Conservation (phyloP, 2,329 filamentous ascomycete genomes). For the Aspergillus sp. region DNA sequence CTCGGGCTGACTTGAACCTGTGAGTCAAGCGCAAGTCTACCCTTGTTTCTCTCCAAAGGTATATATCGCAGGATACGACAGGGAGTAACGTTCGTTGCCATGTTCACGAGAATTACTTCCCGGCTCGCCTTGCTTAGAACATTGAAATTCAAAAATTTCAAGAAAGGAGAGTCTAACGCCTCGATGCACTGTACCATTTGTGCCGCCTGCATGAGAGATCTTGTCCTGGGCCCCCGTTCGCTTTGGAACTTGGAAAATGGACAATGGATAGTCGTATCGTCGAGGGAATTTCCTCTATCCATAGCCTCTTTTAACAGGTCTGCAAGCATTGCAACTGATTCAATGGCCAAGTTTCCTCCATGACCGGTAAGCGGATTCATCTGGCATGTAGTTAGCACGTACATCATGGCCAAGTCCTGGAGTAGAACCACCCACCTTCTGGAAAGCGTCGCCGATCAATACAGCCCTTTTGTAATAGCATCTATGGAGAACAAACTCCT, state of each 20-base stretch:
- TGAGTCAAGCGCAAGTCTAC: background rate
- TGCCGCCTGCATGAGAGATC: background rate
- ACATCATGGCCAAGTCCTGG: background rate
- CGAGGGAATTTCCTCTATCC: background rate
- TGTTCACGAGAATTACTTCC: background rate
- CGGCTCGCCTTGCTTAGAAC: background rate
- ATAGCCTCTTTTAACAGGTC: conserved; percentile 8
- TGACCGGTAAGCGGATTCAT: conserved; percentile 15
- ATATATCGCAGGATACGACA: background rate
- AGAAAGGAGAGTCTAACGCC: conserved; percentile 7
- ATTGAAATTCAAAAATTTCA: conserved; percentile 1
- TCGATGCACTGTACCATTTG: conserved; percentile 3
- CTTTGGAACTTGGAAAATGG: conserved; percentile 5
- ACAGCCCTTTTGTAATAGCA: conserved; percentile 42
- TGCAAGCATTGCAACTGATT: conserved; percentile 12
- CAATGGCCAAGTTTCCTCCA: conserved; percentile 18
- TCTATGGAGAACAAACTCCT: conserved; percentile 38
- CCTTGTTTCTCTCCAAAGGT: background rate
- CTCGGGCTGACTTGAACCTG: background rate
- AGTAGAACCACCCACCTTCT: conserved; percentile 33
- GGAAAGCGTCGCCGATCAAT: conserved; percentile 41
- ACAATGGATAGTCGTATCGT: background rate
- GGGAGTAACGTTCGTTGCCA: background rate
- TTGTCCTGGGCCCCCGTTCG: conserved; percentile 1
- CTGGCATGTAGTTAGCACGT: conserved; percentile 1